Conservation (phyloP, 2,329 filamentous ascomycete genomes). For the Pleoardoris graminearum region DNA sequence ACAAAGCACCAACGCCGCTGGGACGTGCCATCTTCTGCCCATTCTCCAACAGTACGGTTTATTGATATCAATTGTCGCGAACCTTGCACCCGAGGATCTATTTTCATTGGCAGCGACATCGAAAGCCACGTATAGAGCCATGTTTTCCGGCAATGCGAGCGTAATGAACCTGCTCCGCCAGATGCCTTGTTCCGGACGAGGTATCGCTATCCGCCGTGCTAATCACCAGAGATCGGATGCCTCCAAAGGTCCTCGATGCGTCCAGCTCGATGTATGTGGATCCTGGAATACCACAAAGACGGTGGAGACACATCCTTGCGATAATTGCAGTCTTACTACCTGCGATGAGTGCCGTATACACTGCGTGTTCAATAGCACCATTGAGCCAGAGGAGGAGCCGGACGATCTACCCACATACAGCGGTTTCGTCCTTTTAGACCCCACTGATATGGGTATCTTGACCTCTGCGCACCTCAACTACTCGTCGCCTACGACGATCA, state of each 20-base stretch:
- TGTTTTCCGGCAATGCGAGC: slow-evolving; percentile 30
- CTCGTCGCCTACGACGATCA: neutral
- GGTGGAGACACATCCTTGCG: slow-evolving; percentile 30
- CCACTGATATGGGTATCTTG: slow-evolving; percentile 32
- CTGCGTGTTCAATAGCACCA: slow-evolving; percentile 39
- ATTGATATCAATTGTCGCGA: slow-evolving; percentile 28
- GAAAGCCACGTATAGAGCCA: slow-evolving; percentile 27
- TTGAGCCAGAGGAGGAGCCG: slow-evolving; percentile 25
- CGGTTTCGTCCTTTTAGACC: slow-evolving; percentile 34
- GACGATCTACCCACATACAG: slow-evolving; percentile 38
- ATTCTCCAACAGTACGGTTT: slow-evolving; percentile 35
- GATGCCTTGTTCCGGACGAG: slow-evolving; percentile 32
- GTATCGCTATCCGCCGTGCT: slow-evolving; percentile 25
- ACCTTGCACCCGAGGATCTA: slow-evolving; percentile 32
- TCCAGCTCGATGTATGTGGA: slow-evolving; percentile 29
- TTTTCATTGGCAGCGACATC: slow-evolving; percentile 33
- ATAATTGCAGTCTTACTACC: slow-evolving; percentile 32
- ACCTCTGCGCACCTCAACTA: slow-evolving; percentile 30
- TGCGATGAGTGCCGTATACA: slow-evolving; percentile 43
- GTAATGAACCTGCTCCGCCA: slow-evolving; percentile 31
- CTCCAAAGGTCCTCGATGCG: slow-evolving; percentile 28
- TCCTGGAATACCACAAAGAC: slow-evolving; percentile 5
- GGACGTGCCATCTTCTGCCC: slow-evolving; percentile 21
- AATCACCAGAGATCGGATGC: slow-evolving; percentile 29
- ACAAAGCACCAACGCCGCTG: neutral